Base-by-base conservation (phyloP, 371 early-diverging fungal genomes). In the Circinella minor region DNA sequence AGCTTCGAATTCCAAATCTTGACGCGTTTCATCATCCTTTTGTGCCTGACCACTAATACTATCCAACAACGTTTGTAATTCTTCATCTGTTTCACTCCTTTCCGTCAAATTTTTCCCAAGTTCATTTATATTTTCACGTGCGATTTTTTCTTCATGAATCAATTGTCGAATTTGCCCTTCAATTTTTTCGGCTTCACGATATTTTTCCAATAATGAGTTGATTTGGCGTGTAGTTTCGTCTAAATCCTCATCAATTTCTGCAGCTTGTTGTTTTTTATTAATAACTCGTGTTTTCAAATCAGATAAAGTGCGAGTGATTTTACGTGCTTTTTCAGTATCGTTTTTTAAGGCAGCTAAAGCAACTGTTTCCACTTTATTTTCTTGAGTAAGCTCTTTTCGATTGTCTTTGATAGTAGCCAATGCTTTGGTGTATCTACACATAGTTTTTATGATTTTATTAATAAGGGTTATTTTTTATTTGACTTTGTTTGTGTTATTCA, bases 361-460 rank as follows among this genome's bases (percentile, higher is more conserved):
- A 8, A 84, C 77, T 47, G 88, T 82, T 48, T 90, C 86, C 4
- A 94, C 73, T 43, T 93, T 92, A 18, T 95, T 75, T 8, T 94
- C 90, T 7, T 77, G 72, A 0, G 77, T 66, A 68, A 90, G 85
- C 55, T 93, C 88, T 73, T 98, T 99, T 55, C 91, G 84, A 18
- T 94, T 75, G 0, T 77, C 75, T 67, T 93, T 96, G 60, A 99
- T 92, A 17, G 84, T 85, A 1, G 94, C 96, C 13, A 99, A 77
- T 5, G 96, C 98, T 72, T 96, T 99, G 46, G 96, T 94, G 74
- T 96, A 99, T 70, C 91, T 88, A 55, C 14, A 74, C 17, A 27
- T 27, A 2, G 43, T 43, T 43, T 43, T 2, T 3, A 9, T 43
- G 11, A 9, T 1, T 43, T 0, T 43, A 43, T 66, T 46, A 34